Evolutionary conservation across 1,284 basidiomycete species (phyloP).

Genomic region (Trametes sp.): DNA sequence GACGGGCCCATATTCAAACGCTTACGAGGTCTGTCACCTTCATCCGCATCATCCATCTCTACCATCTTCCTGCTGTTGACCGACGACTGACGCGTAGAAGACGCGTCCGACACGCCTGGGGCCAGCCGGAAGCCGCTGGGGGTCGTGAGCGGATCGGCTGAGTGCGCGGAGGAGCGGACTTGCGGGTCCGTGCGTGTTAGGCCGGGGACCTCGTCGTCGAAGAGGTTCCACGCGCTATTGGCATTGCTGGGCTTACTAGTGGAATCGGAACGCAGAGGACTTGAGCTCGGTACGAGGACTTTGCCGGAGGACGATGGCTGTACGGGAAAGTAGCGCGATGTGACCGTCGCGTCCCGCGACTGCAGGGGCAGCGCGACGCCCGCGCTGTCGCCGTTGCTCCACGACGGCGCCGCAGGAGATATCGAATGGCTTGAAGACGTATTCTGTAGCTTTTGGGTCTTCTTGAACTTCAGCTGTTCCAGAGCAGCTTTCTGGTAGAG

Average conservation of each 20-base stretch:
- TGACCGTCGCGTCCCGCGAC: constrained; percentile 62
- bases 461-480: constrained; percentile 67
- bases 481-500: constrained; percentile 60
- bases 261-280: constrained; percentile 58
- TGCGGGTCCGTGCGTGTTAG: constrained; percentile 44
- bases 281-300: constrained; percentile 79
- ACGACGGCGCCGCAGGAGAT: constrained; percentile 37
- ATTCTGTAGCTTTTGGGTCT: constrained; percentile 50
- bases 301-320: constrained; percentile 52
- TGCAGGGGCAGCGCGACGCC: constrained; percentile 51
- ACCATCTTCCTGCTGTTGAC: constrained; percentile 43
- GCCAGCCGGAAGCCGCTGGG: constrained; percentile 65
- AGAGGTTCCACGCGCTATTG: constrained; percentile 43
- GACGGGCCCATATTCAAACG: constrained; percentile 62
- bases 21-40: constrained; percentile 74
- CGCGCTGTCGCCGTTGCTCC: constrained; percentile 22
- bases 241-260: constrained; percentile 48
- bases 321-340: constrained; percentile 53
- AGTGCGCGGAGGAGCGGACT: constrained; percentile 46
- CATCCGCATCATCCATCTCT: constrained; percentile 48
- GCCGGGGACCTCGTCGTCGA: constrained; percentile 51
- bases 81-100: constrained; percentile 53
- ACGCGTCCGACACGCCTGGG: constrained; percentile 52
- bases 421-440: constrained; percentile 42
- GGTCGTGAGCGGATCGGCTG: constrained; percentile 62